phyloP scores from a whole-genome alignment of 2,329 filamentous ascomycete species.

The Fusarium miscanthi region DNA sequence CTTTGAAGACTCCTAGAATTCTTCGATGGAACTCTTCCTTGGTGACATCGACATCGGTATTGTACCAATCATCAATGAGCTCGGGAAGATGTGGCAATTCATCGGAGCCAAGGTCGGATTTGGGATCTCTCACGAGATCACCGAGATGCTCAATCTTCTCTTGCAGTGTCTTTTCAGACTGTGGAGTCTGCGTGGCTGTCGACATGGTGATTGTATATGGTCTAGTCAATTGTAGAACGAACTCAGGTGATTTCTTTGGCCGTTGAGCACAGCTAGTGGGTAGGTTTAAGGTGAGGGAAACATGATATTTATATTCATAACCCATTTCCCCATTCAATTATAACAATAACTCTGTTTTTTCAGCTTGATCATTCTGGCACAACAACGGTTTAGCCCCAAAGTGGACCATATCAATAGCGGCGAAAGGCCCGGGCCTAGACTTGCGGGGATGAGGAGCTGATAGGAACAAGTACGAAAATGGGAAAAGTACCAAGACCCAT shows the following conservation, averaged over 20 bases:
- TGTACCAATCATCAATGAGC: neutral
- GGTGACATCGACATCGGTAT: neutral
- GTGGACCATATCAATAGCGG: neutral
- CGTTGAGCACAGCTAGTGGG: no score
- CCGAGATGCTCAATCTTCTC: neutral
- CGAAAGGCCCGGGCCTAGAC: neutral
- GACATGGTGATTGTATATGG: neutral
- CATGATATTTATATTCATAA: neutral
- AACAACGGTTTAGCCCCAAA: neutral
- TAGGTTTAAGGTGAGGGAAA: no score
- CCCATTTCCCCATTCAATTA: rapidly evolving
- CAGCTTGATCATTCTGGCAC: neutral
- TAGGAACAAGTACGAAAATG: neutral
- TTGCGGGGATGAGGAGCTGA: neutral
- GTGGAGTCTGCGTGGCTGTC: neutral
- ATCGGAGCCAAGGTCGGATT: neutral
- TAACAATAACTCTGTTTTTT: neutral
- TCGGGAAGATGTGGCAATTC: neutral
- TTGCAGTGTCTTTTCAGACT: neutral
- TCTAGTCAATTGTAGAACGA: no score
- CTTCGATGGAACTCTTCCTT: neutral
- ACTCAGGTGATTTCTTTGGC: neutral
- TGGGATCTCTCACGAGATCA: neutral
- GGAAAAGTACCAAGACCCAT: neutral
- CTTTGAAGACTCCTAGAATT: neutral